Evolutionary conservation across 208 protist species (phyloP), one percentile per base, ranked within the genome.

Genomic region (Leishmania lainsoni): DNA sequence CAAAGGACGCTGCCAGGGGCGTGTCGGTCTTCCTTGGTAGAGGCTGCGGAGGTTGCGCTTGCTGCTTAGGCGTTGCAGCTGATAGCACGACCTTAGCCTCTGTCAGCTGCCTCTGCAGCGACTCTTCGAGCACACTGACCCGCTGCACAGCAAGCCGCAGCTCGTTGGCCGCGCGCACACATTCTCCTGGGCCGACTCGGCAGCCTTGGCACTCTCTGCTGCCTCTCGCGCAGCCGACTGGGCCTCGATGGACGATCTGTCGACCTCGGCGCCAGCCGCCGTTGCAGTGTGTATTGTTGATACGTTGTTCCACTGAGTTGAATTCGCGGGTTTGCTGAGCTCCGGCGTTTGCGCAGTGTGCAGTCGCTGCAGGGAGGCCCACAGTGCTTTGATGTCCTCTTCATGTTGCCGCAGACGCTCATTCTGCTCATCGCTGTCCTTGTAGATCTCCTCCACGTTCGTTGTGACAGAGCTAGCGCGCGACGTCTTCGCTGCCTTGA

Each of bases 131-230:
- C 56, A 32, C 45, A 14, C 26, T 16, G 10, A 84, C 69, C 20
- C 69, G 68, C 48, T 63, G 8, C 32, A 88, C 59, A 6, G 79
- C 59, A 32, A 68, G 39, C n/a, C 76, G 81, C 29, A 77, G 22
- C 59, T 87, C 81, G 17, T 83, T 86, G 48, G 74, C 76, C 26
- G 80, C 51, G 29, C 42, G 72, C 59, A 88, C 48, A 3, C 81
- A 79, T 6, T 83, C 83, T 85, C 58, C 78, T 90, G 83, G 42
- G 84, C 84, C 35, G 71, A 70, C 74, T 83, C 81, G 1, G 87
- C 81, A 20, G 76, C 75, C 73, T 75, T 32, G 8, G 81, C 76
- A 56, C 69, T 75, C 51, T 86, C 56, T 35, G 75, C 68, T n/a
- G 78, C 81, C 14, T 81, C 81, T 8, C 35, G 59, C 14, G 85